Evolutionary conservation across 805 yeast genomes (phyloP).

Genomic region (Candida pini): DNA sequence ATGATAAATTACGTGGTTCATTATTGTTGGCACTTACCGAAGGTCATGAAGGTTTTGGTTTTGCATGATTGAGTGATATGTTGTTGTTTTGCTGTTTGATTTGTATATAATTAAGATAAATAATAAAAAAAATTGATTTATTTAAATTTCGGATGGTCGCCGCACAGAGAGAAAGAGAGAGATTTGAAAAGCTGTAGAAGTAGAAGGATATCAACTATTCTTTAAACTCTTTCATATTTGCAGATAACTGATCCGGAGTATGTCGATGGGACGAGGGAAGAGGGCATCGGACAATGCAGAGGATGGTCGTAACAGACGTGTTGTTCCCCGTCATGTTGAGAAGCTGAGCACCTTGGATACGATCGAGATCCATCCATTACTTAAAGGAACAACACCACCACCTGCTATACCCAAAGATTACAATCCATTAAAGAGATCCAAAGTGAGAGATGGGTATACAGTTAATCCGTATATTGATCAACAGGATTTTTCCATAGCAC

Average conservation of each 20-base stretch:
- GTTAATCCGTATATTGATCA: constrained; percentile 31
- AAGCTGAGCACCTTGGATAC: no score
- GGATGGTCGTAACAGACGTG: no score
- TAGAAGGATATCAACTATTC: no score
- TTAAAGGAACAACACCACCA: constrained; percentile 12
- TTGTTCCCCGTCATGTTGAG: no score
- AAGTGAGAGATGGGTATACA: constrained; percentile 22
- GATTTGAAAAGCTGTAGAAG: no score
- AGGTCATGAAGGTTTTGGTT: constrained; percentile 94
- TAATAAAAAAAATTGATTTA: no score
- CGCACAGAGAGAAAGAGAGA: no score
- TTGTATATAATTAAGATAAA: neutral
- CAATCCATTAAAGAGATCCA: constrained; percentile 19
- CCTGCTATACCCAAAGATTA: constrained; percentile 11
- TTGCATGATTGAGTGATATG: constrained; percentile 38
- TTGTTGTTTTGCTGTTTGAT: neutral
- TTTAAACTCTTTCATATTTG: no score
- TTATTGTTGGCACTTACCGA: constrained; percentile 83
- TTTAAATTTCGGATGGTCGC: no score
- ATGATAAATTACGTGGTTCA: constrained; percentile 78
- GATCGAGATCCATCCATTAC: constrained; percentile 27
- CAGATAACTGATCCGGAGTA: no score
- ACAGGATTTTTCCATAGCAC: constrained; percentile 16
- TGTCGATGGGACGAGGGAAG: no score
- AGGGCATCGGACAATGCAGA: no score